A percentile compares a stretch with the other conserved stretches of the same genome.
Conservation (phyloP, 164 flowering plant genomes). For the Akebia trifoliata region DNA sequence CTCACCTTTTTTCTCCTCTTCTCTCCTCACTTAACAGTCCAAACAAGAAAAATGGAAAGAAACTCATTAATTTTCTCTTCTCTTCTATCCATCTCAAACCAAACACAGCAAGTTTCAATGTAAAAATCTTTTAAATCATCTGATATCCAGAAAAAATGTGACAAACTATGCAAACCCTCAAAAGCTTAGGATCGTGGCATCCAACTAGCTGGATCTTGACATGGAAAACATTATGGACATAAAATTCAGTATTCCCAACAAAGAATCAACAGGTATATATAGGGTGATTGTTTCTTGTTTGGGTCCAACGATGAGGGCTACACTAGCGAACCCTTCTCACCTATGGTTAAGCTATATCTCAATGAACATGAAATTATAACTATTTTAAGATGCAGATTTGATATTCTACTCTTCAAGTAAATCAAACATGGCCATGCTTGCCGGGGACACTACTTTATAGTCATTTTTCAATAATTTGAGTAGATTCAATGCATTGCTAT, state of each 20-base stretch:
- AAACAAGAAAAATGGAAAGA: too few relatives aligned
- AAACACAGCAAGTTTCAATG: background rate
- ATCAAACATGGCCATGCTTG: too few relatives aligned
- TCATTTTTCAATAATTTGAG: background rate
- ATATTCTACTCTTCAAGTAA: background rate
- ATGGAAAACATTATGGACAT: constrained; percentile 47
- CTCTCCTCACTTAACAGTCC: too few relatives aligned
- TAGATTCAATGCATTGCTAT: background rate
- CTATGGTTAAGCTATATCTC: constrained; percentile 24
- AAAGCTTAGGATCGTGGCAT: constrained; percentile 37
- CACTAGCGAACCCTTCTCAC: constrained; percentile 76
- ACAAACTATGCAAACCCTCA: constrained; percentile 64
- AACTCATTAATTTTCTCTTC: too few relatives aligned
- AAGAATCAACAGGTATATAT: constrained; percentile 1
- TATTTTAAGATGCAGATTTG: background rate
- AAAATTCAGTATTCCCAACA: constrained; percentile 13
- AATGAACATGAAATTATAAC: constrained; percentile 4
- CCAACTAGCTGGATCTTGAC: constrained; percentile 46
- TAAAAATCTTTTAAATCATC: background rate
- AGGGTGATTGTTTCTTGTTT: constrained; percentile 16
- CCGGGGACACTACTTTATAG: too few relatives aligned
- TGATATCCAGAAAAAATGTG: background rate
- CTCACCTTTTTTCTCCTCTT: too few relatives aligned
- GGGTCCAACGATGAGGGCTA: constrained; percentile 52
- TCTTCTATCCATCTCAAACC: too few relatives aligned